phyloP scores from a whole-genome alignment of 2,329 filamentous ascomycete genomes.

The Simplicillium aogashimaense region DNA sequence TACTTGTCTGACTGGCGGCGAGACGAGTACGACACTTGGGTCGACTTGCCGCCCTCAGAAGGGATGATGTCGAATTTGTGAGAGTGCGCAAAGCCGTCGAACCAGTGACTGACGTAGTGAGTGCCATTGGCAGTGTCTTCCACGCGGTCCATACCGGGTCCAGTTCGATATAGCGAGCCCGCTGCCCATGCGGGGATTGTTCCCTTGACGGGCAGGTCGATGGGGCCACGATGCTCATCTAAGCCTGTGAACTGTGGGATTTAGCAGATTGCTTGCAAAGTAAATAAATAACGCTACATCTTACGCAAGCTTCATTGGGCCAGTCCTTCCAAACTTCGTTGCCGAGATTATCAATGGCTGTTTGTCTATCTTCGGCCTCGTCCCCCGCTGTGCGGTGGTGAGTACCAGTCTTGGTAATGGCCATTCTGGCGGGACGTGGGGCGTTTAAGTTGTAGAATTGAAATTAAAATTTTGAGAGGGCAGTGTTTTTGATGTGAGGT shows the following conservation, averaged over 20 bases:
- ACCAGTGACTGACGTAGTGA: conserved; percentile 64
- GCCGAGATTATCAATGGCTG: conserved; percentile 2
- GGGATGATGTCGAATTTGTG: conserved; percentile 57
- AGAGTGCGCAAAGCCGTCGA: conserved; percentile 63
- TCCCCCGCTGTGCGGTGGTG: conserved; percentile 1
- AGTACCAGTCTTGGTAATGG: conserved; percentile 1
- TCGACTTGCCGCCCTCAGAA: conserved; percentile 14
- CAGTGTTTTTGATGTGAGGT: too few species aligned
- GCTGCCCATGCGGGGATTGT: conserved; percentile 61
- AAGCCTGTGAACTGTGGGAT: conserved; percentile 52
- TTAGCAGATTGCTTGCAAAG: not conserved
- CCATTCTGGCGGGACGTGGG: conserved; percentile 3
- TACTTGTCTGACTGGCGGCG: conserved; percentile 56
- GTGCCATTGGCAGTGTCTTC: conserved; percentile 47
- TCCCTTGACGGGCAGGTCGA: conserved; percentile 54
- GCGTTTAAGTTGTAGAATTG: not conserved
- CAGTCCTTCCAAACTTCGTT: conserved; percentile 18
- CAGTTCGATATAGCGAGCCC: conserved; percentile 65
- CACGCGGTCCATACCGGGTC: conserved; percentile 56
- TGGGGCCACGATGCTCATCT: conserved; percentile 54
- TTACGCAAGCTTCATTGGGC: conserved; percentile 27
- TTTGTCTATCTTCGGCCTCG: conserved; percentile 3
- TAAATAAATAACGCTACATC: conserved; percentile 3
- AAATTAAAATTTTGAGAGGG: too few species aligned
- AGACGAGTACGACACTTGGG: conserved; percentile 58